phyloP scores from a whole-genome alignment of 228 moss, liverwort and hornwort genomes.

The Sphagnum fallax region DNA sequence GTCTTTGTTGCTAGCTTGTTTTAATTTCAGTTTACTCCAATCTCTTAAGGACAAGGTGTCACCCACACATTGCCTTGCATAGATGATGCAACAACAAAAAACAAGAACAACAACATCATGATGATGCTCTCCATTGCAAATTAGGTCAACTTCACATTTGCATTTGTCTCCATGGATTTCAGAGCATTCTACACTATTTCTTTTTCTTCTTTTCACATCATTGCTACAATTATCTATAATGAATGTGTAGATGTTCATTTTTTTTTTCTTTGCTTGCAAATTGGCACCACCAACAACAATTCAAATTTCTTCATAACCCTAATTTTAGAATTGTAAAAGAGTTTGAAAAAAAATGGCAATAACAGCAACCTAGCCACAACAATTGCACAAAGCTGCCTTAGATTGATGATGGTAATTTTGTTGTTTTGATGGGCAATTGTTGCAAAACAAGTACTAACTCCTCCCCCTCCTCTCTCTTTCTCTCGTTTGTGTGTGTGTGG shows the following conservation, averaged over 20 bases:
- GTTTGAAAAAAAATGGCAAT: too few relatives aligned
- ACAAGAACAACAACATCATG: neutral
- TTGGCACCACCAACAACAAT: too few relatives aligned
- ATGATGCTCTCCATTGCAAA: neutral
- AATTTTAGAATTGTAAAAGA: too few relatives aligned
- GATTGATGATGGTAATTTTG: too few relatives aligned
- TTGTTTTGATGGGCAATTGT: neutral
- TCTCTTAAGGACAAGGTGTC: conserved; percentile 62
- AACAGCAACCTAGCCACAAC: too few relatives aligned
- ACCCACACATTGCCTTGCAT: conserved; percentile 81
- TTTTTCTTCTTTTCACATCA: too few relatives aligned
- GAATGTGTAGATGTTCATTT: neutral
- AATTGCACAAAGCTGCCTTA: too few relatives aligned
- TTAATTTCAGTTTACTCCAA: conserved; percentile 62
- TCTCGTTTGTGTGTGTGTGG: too few relatives aligned
- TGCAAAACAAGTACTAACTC: neutral
- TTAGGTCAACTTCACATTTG: neutral
- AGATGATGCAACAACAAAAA: conserved; percentile 5
- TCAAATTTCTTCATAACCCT: too few relatives aligned
- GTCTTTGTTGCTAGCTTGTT: conserved; percentile 47
- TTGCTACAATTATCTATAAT: too few relatives aligned
- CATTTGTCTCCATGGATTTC: neutral
- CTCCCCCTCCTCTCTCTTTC: too few relatives aligned
- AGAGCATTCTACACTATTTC: too few relatives aligned
- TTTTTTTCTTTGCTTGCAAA: neutral